phyloP scores from a whole-genome alignment of 192 early-diverging fungal species.

The Coemansia sp. region DNA sequence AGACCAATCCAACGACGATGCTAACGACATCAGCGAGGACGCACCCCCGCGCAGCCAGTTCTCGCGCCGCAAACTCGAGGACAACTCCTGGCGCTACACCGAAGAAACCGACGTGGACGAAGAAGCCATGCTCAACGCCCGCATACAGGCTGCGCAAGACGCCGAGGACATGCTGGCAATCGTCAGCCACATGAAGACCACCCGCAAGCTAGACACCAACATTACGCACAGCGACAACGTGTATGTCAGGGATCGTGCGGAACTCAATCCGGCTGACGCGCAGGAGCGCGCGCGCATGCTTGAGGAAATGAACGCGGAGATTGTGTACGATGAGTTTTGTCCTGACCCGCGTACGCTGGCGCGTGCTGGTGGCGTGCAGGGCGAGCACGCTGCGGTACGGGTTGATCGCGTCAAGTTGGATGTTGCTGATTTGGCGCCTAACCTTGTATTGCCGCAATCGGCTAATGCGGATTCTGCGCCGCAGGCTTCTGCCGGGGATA shows the following conservation, averaged over 20 bases:
- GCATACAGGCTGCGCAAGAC: conserved; percentile 10
- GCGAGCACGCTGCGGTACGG: not conserved
- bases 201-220: conserved; percentile 2
- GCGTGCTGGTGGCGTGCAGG: too few species aligned
- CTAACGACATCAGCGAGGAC: not conserved
- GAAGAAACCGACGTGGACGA: conserved; percentile 11
- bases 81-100: conserved; percentile 28
- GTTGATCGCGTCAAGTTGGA: not conserved
- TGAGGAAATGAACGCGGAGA: not conserved
- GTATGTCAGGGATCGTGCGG: not conserved
- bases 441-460: not conserved
- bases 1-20: not conserved
- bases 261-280: not conserved
- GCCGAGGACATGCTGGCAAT: conserved; percentile 24
- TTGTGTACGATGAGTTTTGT: conserved; percentile 2
- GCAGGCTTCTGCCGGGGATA: conserved; percentile 14
- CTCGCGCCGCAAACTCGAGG: conserved; percentile 21
- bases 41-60: conserved; percentile 5
- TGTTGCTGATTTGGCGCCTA: conserved; percentile 2
- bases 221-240: not conserved
- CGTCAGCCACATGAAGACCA: conserved; percentile 27
- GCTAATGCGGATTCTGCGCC: not conserved
- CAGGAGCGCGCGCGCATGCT: not conserved
- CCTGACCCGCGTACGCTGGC: not conserved
- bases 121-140: conserved; percentile 9